Percentiles rank a stretch among this genome's conserved stretches.
Conservation (phyloP, 2,329 filamentous ascomycete species). For the Cordyceps cicadae region DNA sequence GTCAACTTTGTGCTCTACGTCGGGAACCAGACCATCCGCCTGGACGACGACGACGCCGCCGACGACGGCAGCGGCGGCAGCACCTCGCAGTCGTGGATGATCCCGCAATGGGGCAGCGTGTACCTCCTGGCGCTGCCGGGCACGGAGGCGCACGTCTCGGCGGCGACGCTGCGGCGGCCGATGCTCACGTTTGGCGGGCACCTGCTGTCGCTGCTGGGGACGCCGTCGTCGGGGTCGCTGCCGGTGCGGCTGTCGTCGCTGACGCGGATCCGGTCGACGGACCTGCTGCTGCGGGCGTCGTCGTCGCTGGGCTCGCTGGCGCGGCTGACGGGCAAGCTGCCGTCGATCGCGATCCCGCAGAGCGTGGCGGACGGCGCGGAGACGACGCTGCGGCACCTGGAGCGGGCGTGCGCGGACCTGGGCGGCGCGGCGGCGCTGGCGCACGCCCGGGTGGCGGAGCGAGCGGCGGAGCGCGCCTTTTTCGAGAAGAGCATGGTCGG, state of each 20-base stretch:
- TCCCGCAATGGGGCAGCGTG: conserved; percentile 86
- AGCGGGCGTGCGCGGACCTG: conserved; percentile 66
- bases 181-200: conserved; percentile 89
- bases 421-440: conserved; percentile 59
- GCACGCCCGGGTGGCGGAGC: conserved; percentile 76
- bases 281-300: conserved; percentile 79
- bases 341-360: conserved; percentile 83
- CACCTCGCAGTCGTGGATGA: conserved; percentile 67
- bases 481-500: conserved; percentile 99
- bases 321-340: conserved; percentile 72
- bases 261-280: conserved; percentile 74
- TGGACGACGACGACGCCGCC: conserved; percentile 31
- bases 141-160: conserved; percentile 45
- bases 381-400: conserved; percentile 68
- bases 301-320: conserved; percentile 91
- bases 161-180: conserved; percentile 63
- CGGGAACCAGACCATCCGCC: conserved; percentile 63
- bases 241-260: conserved; percentile 79
- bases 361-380: conserved; percentile 80
- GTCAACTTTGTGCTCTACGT: conserved; percentile 94
- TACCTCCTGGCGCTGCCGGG: conserved; percentile 47
- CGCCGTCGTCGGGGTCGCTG: conserved; percentile 73
- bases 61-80: background rate
- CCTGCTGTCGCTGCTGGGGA: conserved; percentile 77
- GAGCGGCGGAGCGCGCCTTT: conserved; percentile 85